Percentiles rank a stretch among this genome's conserved stretches.
Evolutionary conservation across 176 grass and related monocot genomes (phyloP).

Genomic region (Avena eriantha): DNA sequence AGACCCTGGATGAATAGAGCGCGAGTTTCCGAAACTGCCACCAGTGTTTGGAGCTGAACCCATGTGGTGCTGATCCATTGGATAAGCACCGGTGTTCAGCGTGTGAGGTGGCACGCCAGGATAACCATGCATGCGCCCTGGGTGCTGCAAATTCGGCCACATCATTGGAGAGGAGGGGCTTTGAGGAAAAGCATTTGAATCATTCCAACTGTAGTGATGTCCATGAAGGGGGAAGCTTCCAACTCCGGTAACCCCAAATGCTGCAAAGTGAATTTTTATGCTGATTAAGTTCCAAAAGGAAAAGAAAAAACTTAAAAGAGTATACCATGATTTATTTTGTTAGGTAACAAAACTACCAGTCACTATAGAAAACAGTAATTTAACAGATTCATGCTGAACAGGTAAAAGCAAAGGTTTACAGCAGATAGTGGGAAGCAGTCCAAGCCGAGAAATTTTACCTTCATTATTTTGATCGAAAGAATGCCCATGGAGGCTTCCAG

Average conservation of each 20-base stretch:
- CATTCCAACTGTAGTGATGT: conserved; percentile 58
- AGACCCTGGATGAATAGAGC: conserved; percentile 61
- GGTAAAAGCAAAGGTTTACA: not conserved
- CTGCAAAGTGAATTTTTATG: conserved; percentile 38
- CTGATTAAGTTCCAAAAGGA: conserved; percentile 8
- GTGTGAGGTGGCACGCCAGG: conserved; percentile 56
- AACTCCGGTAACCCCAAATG: conserved; percentile 52
- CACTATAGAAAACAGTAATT: not conserved
- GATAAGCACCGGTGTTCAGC: conserved; percentile 47
- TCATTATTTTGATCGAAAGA: conserved; percentile 57
- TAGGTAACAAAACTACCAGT: conserved; percentile 5
- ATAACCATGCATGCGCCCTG: conserved; percentile 57
- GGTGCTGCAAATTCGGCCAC: conserved; percentile 62
- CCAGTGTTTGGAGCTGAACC: conserved; percentile 62
- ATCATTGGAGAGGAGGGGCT: conserved; percentile 52
- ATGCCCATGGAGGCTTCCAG: conserved; percentile 53
- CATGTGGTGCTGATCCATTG: conserved; percentile 61
- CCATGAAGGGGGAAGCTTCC: conserved; percentile 62
- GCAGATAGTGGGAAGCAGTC: not conserved
- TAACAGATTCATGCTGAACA: conserved; percentile 23
- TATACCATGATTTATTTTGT: not conserved
- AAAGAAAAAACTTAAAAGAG: not conserved
- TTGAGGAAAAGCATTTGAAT: conserved; percentile 58
- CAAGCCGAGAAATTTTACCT: conserved; percentile 38
- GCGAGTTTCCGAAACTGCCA: conserved; percentile 38